These are phyloP conservation scores for Talaromyces sp. DNA, from an alignment of 2,329 filamentous ascomycete species.

Conservation along the genomic window DNA sequence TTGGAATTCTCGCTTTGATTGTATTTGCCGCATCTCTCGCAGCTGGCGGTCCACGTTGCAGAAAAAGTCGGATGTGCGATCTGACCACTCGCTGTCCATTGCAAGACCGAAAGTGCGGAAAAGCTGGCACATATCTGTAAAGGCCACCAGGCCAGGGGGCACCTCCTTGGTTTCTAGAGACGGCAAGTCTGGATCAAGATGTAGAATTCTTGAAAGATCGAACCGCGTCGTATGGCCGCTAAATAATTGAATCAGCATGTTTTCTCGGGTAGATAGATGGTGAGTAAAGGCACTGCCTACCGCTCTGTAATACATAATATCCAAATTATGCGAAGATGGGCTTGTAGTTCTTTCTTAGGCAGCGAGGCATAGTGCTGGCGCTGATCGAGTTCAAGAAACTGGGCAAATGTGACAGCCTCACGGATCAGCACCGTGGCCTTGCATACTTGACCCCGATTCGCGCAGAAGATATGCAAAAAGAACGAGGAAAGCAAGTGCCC, in stretches of 20 bases:
- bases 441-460: conserved; percentile 10
- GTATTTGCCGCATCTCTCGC: conserved; percentile 7
- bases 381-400: conserved; percentile 9
- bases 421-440: conserved; percentile 11
- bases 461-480: conserved; percentile 11
- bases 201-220: conserved; percentile 7
- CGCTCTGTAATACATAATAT: conserved; percentile 11
- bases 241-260: neutral
- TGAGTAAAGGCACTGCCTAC: neutral
- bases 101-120: conserved; percentile 10
- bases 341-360: conserved; percentile 5
- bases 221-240: conserved; percentile 12
- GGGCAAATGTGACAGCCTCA: conserved; percentile 11
- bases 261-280: neutral
- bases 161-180: conserved; percentile 8
- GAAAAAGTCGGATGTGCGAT: conserved; percentile 9
- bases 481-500: conserved; percentile 10
- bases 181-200: conserved; percentile 9
- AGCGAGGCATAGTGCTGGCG: conserved; percentile 8
- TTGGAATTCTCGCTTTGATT: conserved; percentile 10
- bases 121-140: conserved; percentile 12
- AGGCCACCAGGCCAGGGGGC: conserved; percentile 7
- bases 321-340: conserved; percentile 12
- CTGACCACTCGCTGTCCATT: conserved; percentile 8
- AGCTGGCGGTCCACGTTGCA: conserved; percentile 2